Percentiles rank a stretch among this genome's conserved stretches.
Evolutionary conservation across 148 eudicot genomes (phyloP).

Genomic region (Silene conica): DNA sequence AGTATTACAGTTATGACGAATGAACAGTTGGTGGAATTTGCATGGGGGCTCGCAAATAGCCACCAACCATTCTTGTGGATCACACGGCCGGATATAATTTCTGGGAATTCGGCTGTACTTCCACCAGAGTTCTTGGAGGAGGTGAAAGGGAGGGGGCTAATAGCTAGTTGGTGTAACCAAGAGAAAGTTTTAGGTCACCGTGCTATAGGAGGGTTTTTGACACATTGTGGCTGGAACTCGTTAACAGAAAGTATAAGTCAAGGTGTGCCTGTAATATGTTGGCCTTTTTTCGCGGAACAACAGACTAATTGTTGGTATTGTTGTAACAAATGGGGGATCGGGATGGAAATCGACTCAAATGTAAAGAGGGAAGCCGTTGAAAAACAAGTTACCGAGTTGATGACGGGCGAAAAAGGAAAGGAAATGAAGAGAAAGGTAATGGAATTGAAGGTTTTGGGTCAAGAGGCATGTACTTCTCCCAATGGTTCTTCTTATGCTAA

Average conservation of each 20-base stretch:
- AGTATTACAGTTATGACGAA: conserved; percentile 25
- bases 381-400: conserved; percentile 28
- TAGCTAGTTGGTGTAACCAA: conserved; percentile 31
- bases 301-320: conserved; percentile 35
- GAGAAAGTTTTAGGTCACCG: conserved; percentile 26
- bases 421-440: conserved; percentile 19
- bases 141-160: neutral
- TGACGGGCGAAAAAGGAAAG: conserved; percentile 27
- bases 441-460: conserved; percentile 21
- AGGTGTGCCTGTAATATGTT: conserved; percentile 31
- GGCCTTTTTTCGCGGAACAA: conserved; percentile 40
- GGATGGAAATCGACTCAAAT: conserved; percentile 30
- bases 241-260: conserved; percentile 14
- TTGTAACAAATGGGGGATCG: conserved; percentile 26
- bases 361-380: conserved; percentile 26
- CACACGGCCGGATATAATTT: conserved; percentile 23
- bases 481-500: conserved; percentile 25
- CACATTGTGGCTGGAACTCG: conserved; percentile 38
- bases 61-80: conserved; percentile 28
- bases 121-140: conserved; percentile 25
- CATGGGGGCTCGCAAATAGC: conserved; percentile 36
- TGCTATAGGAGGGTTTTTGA: conserved; percentile 27
- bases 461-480: conserved; percentile 13
- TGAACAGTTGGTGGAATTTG: conserved; percentile 28
- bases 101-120: conserved; percentile 1